Conservation (phyloP, 805 yeast species). For the Pichia membranifaciens region DNA sequence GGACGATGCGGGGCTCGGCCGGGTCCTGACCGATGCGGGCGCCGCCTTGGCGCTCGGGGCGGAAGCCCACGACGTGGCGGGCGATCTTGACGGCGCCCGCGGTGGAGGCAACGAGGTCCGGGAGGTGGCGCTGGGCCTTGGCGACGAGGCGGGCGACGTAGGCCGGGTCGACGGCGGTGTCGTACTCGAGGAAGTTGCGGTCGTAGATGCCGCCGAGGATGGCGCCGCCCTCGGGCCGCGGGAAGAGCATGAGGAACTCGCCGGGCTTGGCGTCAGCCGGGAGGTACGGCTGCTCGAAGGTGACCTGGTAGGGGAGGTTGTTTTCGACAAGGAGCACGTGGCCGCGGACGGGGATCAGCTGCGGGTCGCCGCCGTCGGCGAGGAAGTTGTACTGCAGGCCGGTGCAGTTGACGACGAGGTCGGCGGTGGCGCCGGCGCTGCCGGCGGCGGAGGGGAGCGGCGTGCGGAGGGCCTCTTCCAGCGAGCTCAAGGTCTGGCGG, state of each 20-base stretch:
- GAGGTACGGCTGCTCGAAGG: conserved; percentile 27
- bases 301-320: conserved; percentile 33
- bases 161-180: conserved; percentile 34
- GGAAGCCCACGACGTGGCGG: conserved; percentile 56
- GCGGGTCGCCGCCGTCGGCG: conserved; percentile 45
- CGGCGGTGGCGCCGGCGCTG: conserved; percentile 20
- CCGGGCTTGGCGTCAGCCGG: conserved; percentile 28
- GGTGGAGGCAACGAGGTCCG: conserved; percentile 36
- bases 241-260: conserved; percentile 55
- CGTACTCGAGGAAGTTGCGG: conserved; percentile 18
- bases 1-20: conserved; percentile 34
- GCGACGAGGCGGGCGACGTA: conserved; percentile 43
- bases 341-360: conserved; percentile 49
- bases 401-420: conserved; percentile 50
- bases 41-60: conserved; percentile 62
- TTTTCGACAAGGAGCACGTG: conserved; percentile 52
- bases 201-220: conserved; percentile 51
- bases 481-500: conserved; percentile 35
- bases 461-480: conserved; percentile 35
- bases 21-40: conserved; percentile 36
- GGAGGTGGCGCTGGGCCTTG: conserved; percentile 43
- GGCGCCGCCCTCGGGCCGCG: conserved; percentile 62
- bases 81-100: conserved; percentile 36
- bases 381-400: conserved; percentile 45
- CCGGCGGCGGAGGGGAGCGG: conserved; percentile 26